These are phyloP conservation scores for Carex cristatella DNA, from an alignment of 176 grass and related monocot genomes.

Conservation along the genomic window DNA sequence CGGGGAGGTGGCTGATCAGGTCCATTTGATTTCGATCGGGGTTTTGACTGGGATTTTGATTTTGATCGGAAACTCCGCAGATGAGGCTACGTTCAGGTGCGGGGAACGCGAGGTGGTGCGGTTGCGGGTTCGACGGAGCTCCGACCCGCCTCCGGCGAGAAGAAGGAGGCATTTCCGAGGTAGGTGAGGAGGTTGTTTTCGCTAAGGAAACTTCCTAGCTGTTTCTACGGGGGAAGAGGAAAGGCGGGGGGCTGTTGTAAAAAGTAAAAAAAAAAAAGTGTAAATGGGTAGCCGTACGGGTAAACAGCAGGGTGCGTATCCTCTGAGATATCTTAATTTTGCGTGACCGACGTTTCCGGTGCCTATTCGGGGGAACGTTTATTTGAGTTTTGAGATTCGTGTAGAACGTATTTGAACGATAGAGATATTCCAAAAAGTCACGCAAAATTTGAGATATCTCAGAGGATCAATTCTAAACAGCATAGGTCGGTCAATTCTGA, in stretches of 20 bases:
- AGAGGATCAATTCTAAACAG: too few species aligned
- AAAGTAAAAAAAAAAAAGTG: background rate
- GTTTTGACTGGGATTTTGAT: background rate
- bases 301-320: too few species aligned
- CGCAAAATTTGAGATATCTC: too few species aligned
- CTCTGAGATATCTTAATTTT: too few species aligned
- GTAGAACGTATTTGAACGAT: too few species aligned
- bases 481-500: too few species aligned
- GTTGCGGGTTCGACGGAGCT: background rate
- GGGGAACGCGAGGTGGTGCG: background rate
- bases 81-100: background rate
- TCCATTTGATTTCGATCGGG: background rate
- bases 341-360: too few species aligned
- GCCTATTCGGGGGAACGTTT: too few species aligned
- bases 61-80: background rate
- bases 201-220: background rate
- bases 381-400: too few species aligned
- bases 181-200: background rate
- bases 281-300: background rate
- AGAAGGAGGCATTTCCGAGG: background rate
- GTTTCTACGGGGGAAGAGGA: background rate
- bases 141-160: background rate
- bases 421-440: too few species aligned
- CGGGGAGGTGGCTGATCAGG: conserved; percentile 15
- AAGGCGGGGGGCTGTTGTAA: background rate